Evolutionary conservation across 2,329 filamentous ascomycete genomes (phyloP), one percentile per base, ranked within the genome.

Genomic region (Sarocladium strictum): DNA sequence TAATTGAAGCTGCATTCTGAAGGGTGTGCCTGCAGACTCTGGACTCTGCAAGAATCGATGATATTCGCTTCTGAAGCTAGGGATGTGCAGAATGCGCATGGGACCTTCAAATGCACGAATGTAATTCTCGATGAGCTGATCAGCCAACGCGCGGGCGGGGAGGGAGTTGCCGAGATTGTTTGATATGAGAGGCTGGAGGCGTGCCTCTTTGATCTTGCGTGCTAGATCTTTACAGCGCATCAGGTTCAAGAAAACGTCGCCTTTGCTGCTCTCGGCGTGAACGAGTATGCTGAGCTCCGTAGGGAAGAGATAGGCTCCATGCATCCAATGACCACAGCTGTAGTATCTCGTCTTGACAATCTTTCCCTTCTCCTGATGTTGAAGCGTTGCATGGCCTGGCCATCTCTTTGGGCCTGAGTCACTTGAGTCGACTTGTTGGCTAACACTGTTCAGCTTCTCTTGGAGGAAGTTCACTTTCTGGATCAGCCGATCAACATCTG

Each of bases 41-140:
- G 73, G 71, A 15, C 72, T 69, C 29, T 71, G 65, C 77, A 76
- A 81, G 62, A 76, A 78, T 2, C 64, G 61, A 10, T 72, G 69
- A 59, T 84, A 86, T 29, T 82, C 77, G 11, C 69, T 69, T 43
- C 72, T 68, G 58, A 86, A 85, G 0, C 75, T 77, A 0, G 82
- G 81, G 1, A 80, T 63, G 62, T 86, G 78, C 9, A 86, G 56
- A 23, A 86, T 72, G 2, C 83, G 75, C 57, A 80, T 74, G 15
- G 79, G 75, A 1, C 77, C 76, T 60, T 85, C 81, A 40, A 80
- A 75, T 0, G 77, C 77, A 49, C 78, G 69, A 17, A 86, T 66
- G 66, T 84, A 84, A 27, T 69, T 65, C 9, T 76, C 69, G 15
- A 84, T 67, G 1, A 84, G 71, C 53, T 72, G 64, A 56, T 84